Evolutionary conservation across 345 rosid genomes (phyloP).

Genomic region (Eucalyptus sideroxylon): DNA sequence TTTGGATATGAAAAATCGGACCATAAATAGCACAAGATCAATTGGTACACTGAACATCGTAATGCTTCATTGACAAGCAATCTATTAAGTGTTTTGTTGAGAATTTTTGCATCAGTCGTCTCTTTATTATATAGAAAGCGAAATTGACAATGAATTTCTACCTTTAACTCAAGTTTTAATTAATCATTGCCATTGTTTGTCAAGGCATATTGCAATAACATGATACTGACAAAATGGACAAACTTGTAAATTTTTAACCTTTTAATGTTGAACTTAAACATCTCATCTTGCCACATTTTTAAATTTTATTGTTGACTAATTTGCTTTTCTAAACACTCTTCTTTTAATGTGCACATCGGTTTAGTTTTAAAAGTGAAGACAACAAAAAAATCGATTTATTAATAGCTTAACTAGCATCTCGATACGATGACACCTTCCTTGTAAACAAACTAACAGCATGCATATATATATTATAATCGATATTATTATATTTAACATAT

Average conservation of each 20-base stretch:
- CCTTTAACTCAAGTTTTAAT: not conserved
- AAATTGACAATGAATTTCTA: not conserved
- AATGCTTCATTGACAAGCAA: not conserved
- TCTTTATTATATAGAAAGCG: fast-evolving
- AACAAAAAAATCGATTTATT: fast-evolving
- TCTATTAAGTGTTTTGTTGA: fast-evolving
- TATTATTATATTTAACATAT: no score
- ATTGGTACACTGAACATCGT: fast-evolving
- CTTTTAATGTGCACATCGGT: not conserved
- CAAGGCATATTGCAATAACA: fast-evolving
- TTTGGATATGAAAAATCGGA: fast-evolving
- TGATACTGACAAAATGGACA: fast-evolving
- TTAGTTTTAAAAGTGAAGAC: not conserved
- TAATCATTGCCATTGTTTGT: fast-evolving
- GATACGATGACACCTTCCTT: not conserved
- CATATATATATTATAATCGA: not conserved
- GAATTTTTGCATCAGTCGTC: fast-evolving
- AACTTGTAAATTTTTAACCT: not conserved
- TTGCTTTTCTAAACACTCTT: not conserved
- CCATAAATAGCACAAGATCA: fast-evolving
- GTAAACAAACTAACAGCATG: not conserved
- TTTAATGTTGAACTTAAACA: not conserved
- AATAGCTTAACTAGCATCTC: not conserved
- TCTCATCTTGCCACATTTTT: not conserved
- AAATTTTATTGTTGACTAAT: not conserved